These are phyloP conservation scores for Puccinia coronata DNA, from an alignment of 1,284 basidiomycete species.

Conservation along the genomic window DNA sequence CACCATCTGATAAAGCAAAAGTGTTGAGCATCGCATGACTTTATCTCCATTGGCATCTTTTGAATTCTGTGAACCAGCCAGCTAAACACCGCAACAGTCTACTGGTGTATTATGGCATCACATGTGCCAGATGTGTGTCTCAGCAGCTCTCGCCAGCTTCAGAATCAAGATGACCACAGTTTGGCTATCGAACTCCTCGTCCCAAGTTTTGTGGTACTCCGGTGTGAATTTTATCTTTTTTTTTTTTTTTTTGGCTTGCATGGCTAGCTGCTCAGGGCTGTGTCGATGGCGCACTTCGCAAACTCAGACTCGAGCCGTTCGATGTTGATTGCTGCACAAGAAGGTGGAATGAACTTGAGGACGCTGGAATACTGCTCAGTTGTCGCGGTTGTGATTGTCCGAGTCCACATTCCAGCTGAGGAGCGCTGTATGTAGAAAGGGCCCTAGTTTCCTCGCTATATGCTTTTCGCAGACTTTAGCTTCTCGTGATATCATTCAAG, in stretches of 20 bases:
- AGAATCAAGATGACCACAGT: not conserved
- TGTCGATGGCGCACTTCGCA: not conserved
- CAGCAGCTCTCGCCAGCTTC: not conserved
- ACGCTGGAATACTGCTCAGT: not conserved
- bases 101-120: too few relatives aligned
- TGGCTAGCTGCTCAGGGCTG: not conserved
- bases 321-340: conserved; percentile 5
- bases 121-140: not conserved
- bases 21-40: too few relatives aligned
- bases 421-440: not conserved
- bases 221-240: not conserved
- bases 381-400: not conserved
- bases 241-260: not conserved
- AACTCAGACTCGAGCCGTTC: not conserved
- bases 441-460: not conserved
- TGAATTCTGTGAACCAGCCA: not conserved
- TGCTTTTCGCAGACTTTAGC: not conserved
- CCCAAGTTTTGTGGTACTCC: not conserved
- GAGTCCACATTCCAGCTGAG: too few relatives aligned
- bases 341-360: not conserved
- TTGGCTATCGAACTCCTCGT: conserved; percentile 1
- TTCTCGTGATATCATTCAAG: not conserved
- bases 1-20: too few relatives aligned
- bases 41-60: not conserved
- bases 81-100: not conserved